Evolutionary conservation across 352 stramenopile species (phyloP), one percentile per base, ranked within the genome.

Genomic region (Phytophthora niederhauseri): DNA sequence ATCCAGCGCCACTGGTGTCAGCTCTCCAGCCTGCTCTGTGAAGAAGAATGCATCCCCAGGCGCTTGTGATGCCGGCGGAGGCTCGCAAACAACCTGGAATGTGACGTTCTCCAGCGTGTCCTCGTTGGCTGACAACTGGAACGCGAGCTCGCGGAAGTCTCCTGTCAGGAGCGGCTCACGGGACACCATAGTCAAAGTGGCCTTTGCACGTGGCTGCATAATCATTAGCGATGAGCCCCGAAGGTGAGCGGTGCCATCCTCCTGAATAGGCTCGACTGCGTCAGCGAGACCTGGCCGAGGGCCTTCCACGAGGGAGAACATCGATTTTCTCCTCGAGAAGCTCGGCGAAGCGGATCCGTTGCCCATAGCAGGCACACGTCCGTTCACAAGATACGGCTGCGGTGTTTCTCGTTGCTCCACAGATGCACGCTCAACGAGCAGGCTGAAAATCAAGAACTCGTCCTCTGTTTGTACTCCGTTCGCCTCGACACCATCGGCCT

Each of bases 341-440:
- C 87, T 95, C 0, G 89, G 89, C 12, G 89, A 96, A 19, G 85
- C 89, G 11, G 85, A 86, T 2, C 89, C 89, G 67, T 90, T 89
- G 24, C 89, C 87, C 89, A 96, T 96, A n/a, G 87, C 80, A 14
- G 89, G 89, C 1, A 95, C 81, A 20, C 85, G 82, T 0, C 85
- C 87, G 59, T 88, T 77, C 2, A 81, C 50, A 22, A 91, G 61
- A 70, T 85, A 85, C 22, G 78, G 78, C 41, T 77, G 65, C 17
- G 73, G 57, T n/a, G 74, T 77, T 65, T 80, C 76, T 19, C 68
- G 66, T 24, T 83, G 61, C 8, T 75, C 64, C 19, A 72, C 65
- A 43, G 71, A 61, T 6, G 73, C 57, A 4, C 70, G 71, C 22
- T 91, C 82, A 26, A 88, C 76, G n/a, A 79, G 73, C 12, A 92